These are phyloP conservation scores for Diaporthe citri DNA, from an alignment of 2,329 filamentous ascomycete species.

Conservation along the genomic window DNA sequence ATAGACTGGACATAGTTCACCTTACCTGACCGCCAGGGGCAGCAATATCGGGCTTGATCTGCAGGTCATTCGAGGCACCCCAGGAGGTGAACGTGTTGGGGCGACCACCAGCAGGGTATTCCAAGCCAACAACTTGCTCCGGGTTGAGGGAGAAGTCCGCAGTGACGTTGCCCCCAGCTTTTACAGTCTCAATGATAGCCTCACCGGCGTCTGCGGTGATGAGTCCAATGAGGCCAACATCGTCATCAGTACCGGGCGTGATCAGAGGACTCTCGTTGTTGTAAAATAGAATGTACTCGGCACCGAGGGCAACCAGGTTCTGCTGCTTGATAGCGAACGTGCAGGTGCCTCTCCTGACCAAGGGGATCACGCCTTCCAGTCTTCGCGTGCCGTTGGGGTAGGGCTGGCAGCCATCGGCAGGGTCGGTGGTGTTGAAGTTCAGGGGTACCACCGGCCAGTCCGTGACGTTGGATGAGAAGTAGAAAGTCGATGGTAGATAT, in stretches of 20 bases:
- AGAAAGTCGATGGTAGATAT: conserved; percentile 39
- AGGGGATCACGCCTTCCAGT: conserved; percentile 55
- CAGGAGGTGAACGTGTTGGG: conserved; percentile 56
- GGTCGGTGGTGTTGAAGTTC: conserved; percentile 41
- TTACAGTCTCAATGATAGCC: conserved; percentile 48
- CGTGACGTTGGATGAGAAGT: conserved; percentile 39
- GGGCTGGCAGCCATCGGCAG: conserved; percentile 54
- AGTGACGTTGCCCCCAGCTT: conserved; percentile 49
- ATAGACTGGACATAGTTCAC: background rate
- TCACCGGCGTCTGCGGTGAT: conserved; percentile 47
- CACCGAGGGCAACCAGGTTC: conserved; percentile 48
- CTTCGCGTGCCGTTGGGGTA: conserved; percentile 53
- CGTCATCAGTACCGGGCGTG: background rate
- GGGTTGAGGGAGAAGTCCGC: conserved; percentile 44
- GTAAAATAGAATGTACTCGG: conserved; percentile 51
- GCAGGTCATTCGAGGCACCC: conserved; percentile 58
- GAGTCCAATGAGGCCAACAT: conserved; percentile 38
- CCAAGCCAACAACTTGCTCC: conserved; percentile 6
- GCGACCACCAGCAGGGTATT: conserved; percentile 48
- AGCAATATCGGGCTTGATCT: conserved; percentile 58
- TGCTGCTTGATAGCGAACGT: conserved; percentile 44
- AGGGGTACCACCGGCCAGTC: conserved; percentile 46
- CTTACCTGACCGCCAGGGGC: conserved; percentile 53
- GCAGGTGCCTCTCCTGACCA: conserved; percentile 54
- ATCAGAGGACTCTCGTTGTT: conserved; percentile 45